Evolutionary conservation across 805 yeast genomes (phyloP), one percentile per base, ranked within the genome.

Genomic region (Saturnispora sekii): DNA sequence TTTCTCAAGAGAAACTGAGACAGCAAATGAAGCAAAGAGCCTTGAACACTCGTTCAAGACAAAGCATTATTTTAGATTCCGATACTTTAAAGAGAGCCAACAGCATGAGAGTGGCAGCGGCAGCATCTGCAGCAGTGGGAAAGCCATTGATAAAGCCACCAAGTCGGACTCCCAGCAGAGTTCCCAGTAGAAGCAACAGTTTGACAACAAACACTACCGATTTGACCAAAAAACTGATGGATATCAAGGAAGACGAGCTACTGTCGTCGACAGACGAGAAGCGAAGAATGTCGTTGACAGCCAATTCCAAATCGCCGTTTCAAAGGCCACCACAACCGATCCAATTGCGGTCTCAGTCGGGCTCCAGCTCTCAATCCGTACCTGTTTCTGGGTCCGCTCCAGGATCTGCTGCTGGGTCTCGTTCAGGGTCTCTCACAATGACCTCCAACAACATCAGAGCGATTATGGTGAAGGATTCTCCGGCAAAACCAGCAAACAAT

Each of bases 1-100:
- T 55, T 56, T 76, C 57, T 61, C 64, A 53, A 48, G 59, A 58
- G n/a, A 50, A 50, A 14, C 40, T 56, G 32, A 48, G 65, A 38
- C 54, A 53, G 28, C 55, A 53, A 33, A 18, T 57, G 31, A 60
- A 51, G 26, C 48, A 52, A 31, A 54, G 54, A 28, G 55, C 54
- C 2, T 26, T 54, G 1, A 46, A 44, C 15, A 58, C 53, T 18
- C 50, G 61, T 40, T 46, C 44, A 12, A 31, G 41, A 4, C 46
- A 43, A 16, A 43, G 41, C 29, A 3, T 43, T 5, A 26, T 32
- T 21, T 7, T 43, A 5, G 37, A 43, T 21, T 32, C 39, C 11
- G 10, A 32, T 12, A 16, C 39, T 5, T 14, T 29, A 18, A 18
- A 32, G 16, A 35, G 33, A 17, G 35, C 35, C 11, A 18, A 34